Evolutionary conservation across 768 basidiomycete genomes (phyloP), one percentile per base, ranked within the genome.

Genomic region (Ramaria rubella): DNA sequence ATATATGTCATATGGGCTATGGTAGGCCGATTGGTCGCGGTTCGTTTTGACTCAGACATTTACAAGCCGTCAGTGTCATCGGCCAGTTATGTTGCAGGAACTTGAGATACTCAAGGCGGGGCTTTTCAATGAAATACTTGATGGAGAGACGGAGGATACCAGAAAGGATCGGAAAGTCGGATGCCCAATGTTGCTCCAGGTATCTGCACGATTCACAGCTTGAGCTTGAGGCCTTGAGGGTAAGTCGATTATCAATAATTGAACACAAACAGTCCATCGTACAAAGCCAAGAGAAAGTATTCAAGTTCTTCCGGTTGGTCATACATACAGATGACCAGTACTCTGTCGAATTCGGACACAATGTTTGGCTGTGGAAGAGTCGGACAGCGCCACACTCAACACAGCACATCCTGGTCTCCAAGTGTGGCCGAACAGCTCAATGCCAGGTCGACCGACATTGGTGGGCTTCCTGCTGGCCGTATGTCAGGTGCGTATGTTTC

Each of bases 231-330:
- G 7, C 15, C 53, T 15, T 24, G 40, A 59, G 19, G 33, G 9
- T 48, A 48, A 46, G 12, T 17, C 17, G 19, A 27, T 45, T 31
- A 24, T 6, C 21, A 11, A 61, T 23, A 15, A n/a, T n/a, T n/a
- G n/a, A n/a, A n/a, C 29, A 72, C 85, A 64, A 64, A 87, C 85
- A 82, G 74, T 64, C 85, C 85, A 60, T 87, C 87, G 61, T 87
- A 90, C 15, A 90, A 76, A 4, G 84, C 81, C 27, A 76, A 70
- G 19, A 90, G 68, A 61, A 90, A 82, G 57, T 73, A 68, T 23
- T 72, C 75, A 60, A 87, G 70, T 58, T 85, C 83, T 55, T 77
- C 74, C 12, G 86, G 67, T 1, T 76, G 57, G 53, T 87, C 84
- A 63, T 79, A 74, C 78, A 83, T 78, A 19, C 64, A 66, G 26